These are phyloP conservation scores for Madurella mycetomatis DNA, from an alignment of 2,329 filamentous ascomycete species.

Conservation along the genomic window DNA sequence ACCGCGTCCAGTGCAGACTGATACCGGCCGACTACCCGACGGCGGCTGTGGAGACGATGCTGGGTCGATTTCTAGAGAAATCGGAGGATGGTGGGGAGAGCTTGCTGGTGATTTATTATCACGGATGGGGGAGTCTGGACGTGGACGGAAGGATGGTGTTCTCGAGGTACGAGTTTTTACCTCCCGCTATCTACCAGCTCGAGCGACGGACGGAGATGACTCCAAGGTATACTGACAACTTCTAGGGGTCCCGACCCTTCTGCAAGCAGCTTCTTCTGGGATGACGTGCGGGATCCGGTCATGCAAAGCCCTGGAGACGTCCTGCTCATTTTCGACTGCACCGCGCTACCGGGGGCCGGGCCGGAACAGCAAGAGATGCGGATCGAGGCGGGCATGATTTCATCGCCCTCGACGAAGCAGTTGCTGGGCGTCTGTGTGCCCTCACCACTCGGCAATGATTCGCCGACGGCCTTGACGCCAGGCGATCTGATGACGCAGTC, in stretches of 20 bases:
- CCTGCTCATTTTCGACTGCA: slow-evolving; percentile 23
- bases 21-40: slow-evolving; percentile 21
- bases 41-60: slow-evolving; percentile 19
- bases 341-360: neutral
- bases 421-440: slow-evolving; percentile 20
- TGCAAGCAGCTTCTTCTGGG: slow-evolving; percentile 19
- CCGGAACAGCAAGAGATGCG: slow-evolving; percentile 12
- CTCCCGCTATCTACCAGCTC: neutral
- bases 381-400: slow-evolving; percentile 15
- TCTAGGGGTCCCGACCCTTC: neutral
- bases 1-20: slow-evolving; percentile 19
- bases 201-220: slow-evolving; percentile 4
- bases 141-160: slow-evolving; percentile 21
- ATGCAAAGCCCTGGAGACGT: slow-evolving; percentile 19
- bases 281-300: slow-evolving; percentile 23
- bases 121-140: slow-evolving; percentile 18
- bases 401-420: slow-evolving; percentile 18
- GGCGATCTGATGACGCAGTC: slow-evolving; percentile 13
- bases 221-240: neutral
- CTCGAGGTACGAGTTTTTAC: slow-evolving; percentile 13
- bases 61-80: slow-evolving; percentile 15
- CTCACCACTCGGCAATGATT: neutral
- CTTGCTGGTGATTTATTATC: slow-evolving; percentile 22
- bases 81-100: neutral
- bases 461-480: neutral